Conservation (phyloP, 1,284 basidiomycete genomes). For the Rhodotorula sp. region DNA sequence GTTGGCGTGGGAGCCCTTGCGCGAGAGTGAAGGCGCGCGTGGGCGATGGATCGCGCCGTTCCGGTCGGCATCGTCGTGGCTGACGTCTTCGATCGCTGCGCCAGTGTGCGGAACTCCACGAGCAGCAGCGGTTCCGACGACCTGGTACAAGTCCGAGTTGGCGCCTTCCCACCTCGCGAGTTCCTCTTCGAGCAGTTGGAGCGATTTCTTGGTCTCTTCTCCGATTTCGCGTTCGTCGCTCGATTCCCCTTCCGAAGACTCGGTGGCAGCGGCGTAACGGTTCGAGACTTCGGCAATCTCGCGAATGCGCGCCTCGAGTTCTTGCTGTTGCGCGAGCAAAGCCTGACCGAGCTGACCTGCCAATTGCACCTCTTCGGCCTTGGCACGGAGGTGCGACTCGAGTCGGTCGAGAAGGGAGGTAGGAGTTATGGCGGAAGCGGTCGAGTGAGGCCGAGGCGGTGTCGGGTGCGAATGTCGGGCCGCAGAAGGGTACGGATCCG, state of each 20-base stretch:
- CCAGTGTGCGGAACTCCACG: constrained; percentile 43
- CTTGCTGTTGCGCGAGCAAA: constrained; percentile 83
- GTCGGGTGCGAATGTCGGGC: neutral
- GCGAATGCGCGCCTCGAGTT: constrained; percentile 79
- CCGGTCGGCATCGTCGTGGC: neutral
- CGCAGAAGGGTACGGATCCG: constrained; percentile 37
- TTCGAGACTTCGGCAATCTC: constrained; percentile 59
- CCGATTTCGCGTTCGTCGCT: constrained; percentile 50
- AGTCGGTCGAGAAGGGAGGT: constrained; percentile 55
- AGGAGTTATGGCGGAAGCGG: constrained; percentile 6
- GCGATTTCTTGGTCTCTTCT: constrained; percentile 63
- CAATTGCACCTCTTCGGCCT: constrained; percentile 84
- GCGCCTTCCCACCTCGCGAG: constrained; percentile 76
- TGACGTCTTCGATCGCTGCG: neutral
- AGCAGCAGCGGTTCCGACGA: constrained; percentile 57
- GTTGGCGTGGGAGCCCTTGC: constrained; percentile 24
- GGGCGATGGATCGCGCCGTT: constrained; percentile 12
- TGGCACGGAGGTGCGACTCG: constrained; percentile 75
- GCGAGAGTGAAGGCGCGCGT: constrained; percentile 10
- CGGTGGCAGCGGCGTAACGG: constrained; percentile 15
- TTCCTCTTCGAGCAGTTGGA: constrained; percentile 72
- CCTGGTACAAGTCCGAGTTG: constrained; percentile 72
- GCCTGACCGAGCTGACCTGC: constrained; percentile 86
- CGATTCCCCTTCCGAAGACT: constrained; percentile 50
- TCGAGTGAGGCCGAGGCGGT: neutral